phyloP scores from a whole-genome alignment of 768 basidiomycete species.

The Leucocoprinus leucothites region DNA sequence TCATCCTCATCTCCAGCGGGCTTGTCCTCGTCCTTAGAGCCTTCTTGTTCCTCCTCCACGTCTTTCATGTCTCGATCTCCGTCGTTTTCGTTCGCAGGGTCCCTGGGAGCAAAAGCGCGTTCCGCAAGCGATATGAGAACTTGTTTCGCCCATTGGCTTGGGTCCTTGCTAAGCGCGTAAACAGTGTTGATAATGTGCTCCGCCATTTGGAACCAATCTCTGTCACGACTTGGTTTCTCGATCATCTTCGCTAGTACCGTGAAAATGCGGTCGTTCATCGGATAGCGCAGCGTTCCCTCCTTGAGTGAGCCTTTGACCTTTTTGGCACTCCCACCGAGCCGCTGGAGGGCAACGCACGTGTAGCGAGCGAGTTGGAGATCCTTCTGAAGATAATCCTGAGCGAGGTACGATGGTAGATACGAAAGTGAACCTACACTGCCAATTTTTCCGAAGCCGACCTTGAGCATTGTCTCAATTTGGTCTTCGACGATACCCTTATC shows the following conservation, averaged over 20 bases:
- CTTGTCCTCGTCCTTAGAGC: slow-evolving; percentile 18
- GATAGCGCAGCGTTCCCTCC: slow-evolving; percentile 81
- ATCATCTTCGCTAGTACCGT: slow-evolving; percentile 77
- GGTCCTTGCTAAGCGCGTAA: slow-evolving; percentile 91
- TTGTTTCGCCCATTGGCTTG: slow-evolving; percentile 76
- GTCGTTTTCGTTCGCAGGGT: slow-evolving; percentile 24
- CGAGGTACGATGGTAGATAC: not conserved
- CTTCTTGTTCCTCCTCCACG: slow-evolving; percentile 54
- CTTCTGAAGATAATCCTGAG: slow-evolving; percentile 39
- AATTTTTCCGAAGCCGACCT: slow-evolving; percentile 78
- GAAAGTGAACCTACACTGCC: slow-evolving; percentile 60
- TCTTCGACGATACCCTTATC: slow-evolving; percentile 72
- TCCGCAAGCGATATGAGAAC: slow-evolving; percentile 81
- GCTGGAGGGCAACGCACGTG: slow-evolving; percentile 89
- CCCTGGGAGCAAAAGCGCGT: slow-evolving; percentile 56
- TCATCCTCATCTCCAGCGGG: not conserved
- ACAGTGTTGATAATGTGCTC: slow-evolving; percentile 97
- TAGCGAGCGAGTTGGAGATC: slow-evolving; percentile 91
- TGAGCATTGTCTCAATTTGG: slow-evolving; percentile 79
- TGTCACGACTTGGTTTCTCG: slow-evolving; percentile 74
- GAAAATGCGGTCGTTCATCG: slow-evolving; percentile 88
- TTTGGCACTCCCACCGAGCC: slow-evolving; percentile 92
- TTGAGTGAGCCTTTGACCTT: slow-evolving; percentile 95
- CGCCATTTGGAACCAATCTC: slow-evolving; percentile 96
- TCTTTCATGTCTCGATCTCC: slow-evolving; percentile 54